A percentile compares a stretch with the other conserved stretches of the same genome.
These are phyloP conservation scores for Paratinospora sagittata DNA, from an alignment of 164 flowering plant species.

Conservation along the genomic window DNA sequence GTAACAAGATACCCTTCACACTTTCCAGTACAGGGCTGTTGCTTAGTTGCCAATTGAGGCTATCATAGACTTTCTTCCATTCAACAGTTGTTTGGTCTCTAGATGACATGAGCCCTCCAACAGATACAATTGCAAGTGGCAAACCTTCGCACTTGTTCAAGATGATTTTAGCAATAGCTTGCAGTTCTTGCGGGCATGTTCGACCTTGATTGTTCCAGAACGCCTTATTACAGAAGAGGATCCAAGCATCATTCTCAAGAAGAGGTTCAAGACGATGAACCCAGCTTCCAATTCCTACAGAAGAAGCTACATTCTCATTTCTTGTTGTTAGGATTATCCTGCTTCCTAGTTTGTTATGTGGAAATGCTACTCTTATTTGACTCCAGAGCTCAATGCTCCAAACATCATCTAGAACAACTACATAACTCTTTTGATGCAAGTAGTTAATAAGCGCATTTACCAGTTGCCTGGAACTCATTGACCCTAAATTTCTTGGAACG, in stretches of 20 bases:
- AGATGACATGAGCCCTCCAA: constrained; percentile 34
- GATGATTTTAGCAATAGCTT: constrained; percentile 19
- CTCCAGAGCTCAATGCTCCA: constrained; percentile 30
- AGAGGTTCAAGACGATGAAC: constrained; percentile 29
- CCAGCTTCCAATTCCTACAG: constrained; percentile 24
- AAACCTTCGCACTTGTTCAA: constrained; percentile 35
- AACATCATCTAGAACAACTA: constrained; percentile 47
- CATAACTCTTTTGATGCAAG: constrained; percentile 28
- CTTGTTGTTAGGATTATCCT: constrained; percentile 33
- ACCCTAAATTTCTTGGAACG: constrained; percentile 14
- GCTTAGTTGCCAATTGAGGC: constrained; percentile 28
- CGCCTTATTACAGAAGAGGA: constrained; percentile 35
- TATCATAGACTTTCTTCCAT: constrained; percentile 31
- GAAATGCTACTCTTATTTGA: constrained; percentile 17
- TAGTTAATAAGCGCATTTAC: constrained; percentile 16
- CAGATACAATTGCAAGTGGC: constrained; percentile 43
- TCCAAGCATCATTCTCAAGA: constrained; percentile 29
- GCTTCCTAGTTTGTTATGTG: constrained; percentile 21
- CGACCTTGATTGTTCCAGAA: constrained; percentile 21
- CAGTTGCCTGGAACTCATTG: constrained; percentile 20
- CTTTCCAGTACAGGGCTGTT: constrained; percentile 24
- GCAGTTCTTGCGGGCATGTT: constrained; percentile 25
- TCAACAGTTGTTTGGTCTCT: constrained; percentile 22
- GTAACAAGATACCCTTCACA: constrained; percentile 24
- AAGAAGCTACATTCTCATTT: constrained; percentile 26